Conservation (phyloP, 768 basidiomycete species). For the Hericium alpestre region DNA sequence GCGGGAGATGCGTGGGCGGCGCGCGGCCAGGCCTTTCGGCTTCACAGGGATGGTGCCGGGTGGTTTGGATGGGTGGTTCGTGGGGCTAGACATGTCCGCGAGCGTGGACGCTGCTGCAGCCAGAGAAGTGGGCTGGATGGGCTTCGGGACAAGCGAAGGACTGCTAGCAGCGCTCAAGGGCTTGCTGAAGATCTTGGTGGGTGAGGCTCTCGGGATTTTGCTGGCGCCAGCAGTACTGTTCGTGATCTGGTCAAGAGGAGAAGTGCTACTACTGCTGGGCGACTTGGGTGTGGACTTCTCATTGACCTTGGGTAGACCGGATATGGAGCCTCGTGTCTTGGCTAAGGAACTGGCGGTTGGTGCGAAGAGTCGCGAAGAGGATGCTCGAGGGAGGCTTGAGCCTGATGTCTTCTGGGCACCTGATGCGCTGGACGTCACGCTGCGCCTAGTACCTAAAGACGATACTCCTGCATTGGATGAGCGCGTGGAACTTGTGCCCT, state of each 20-base stretch:
- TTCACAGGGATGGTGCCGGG: slow-evolving; percentile 16
- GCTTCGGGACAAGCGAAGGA: slow-evolving; percentile 11
- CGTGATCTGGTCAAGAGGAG: slow-evolving; percentile 23
- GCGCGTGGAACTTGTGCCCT: slow-evolving; percentile 17
- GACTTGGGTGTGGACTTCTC: slow-evolving; percentile 6
- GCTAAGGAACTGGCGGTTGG: slow-evolving; percentile 18
- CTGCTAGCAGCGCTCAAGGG: slow-evolving; percentile 25
- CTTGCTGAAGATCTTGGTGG: slow-evolving; percentile 42
- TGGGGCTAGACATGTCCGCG: slow-evolving; percentile 2
- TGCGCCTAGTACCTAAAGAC: slow-evolving; percentile 35
- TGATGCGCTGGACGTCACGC: slow-evolving; percentile 6
- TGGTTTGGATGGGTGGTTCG: slow-evolving; percentile 1
- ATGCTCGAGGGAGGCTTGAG: slow-evolving; percentile 9
- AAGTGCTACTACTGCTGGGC: slow-evolving; percentile 8
- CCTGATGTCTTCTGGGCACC: slow-evolving; percentile 7
- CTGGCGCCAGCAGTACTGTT: slow-evolving; percentile 19
- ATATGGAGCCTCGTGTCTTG: slow-evolving; percentile 6
- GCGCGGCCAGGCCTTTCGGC: slow-evolving; percentile 27
- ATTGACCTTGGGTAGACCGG: slow-evolving; percentile 3
- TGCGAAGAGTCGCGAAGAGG: slow-evolving; percentile 11
- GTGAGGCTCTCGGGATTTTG: slow-evolving; percentile 8
- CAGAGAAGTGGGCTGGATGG: slow-evolving; percentile 20
- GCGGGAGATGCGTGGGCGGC: slow-evolving; percentile 71
- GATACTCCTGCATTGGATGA: slow-evolving; percentile 24
- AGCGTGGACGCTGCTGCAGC: slow-evolving; percentile 17